These are phyloP conservation scores for Scheffersomyces stipitis DNA, from an alignment of 805 yeast genomes.

Conservation along the genomic window DNA sequence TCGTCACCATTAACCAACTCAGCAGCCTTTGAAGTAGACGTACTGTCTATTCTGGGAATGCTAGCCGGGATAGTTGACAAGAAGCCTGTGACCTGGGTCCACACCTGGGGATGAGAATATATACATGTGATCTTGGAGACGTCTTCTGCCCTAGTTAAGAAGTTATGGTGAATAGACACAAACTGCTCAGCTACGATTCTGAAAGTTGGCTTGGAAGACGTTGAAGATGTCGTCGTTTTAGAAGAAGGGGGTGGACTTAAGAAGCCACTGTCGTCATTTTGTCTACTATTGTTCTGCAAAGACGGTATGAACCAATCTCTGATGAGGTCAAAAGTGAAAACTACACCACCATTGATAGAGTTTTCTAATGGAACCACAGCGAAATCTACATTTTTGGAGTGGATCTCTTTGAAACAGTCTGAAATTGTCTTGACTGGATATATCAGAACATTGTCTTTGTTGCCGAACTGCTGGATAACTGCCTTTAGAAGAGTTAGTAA, in stretches of 20 bases:
- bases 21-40: slow-evolving; percentile 87
- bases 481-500: slow-evolving; percentile 28
- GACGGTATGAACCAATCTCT: slow-evolving; percentile 58
- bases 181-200: slow-evolving; percentile 73
- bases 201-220: slow-evolving; percentile 25
- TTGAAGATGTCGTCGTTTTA: neutral
- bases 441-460: slow-evolving; percentile 23
- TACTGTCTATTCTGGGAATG: slow-evolving; percentile 59
- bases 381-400: slow-evolving; percentile 49
- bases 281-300: slow-evolving; percentile 9
- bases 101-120: slow-evolving; percentile 95
- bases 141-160: slow-evolving; percentile 49
- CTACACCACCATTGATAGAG: slow-evolving; percentile 93
- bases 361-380: slow-evolving; percentile 90
- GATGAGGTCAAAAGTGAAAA: slow-evolving; percentile 76
- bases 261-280: neutral
- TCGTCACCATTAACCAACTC: slow-evolving; percentile 47
- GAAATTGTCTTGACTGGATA: slow-evolving; percentile 44
- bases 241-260: neutral
- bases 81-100: slow-evolving; percentile 85
- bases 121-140: slow-evolving; percentile 51
- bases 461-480: slow-evolving; percentile 52
- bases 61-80: slow-evolving; percentile 33
- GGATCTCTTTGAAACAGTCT: slow-evolving; percentile 62
- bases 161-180: slow-evolving; percentile 79